Conservation (phyloP, 805 yeast genomes). For the Saturnispora bothae region DNA sequence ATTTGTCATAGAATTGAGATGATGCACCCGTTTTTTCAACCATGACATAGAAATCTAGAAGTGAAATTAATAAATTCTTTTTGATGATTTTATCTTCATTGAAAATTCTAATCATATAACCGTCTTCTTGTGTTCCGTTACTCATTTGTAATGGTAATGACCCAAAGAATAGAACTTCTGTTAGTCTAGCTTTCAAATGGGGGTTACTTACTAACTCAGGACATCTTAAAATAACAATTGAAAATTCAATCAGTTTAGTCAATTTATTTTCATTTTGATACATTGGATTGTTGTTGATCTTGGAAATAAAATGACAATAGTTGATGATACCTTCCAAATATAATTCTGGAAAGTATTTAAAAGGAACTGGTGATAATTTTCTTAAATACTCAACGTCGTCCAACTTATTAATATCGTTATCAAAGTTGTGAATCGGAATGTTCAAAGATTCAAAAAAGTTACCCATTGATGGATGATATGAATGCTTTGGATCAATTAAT, state of each 20-base stretch:
- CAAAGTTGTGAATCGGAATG: slow-evolving; percentile 49
- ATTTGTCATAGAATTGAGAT: slow-evolving; percentile 92
- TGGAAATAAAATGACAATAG: slow-evolving; percentile 53
- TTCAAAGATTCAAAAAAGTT: slow-evolving; percentile 22
- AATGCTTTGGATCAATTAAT: slow-evolving; percentile 61
- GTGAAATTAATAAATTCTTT: slow-evolving; percentile 64
- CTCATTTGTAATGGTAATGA: slow-evolving; percentile 37
- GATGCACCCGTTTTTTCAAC: slow-evolving; percentile 95
- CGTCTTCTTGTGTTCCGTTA: slow-evolving; percentile 44
- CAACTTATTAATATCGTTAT: slow-evolving; percentile 54
- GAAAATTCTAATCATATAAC: slow-evolving; percentile 61
- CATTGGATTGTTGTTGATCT: slow-evolving; percentile 48
- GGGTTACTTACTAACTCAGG: slow-evolving; percentile 86
- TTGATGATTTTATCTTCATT: slow-evolving; percentile 51
- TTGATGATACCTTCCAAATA: slow-evolving; percentile 72
- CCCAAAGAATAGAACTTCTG: slow-evolving; percentile 73
- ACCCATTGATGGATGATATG: slow-evolving; percentile 37
- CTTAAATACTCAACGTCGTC: slow-evolving; percentile 68
- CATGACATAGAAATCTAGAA: slow-evolving; percentile 84
- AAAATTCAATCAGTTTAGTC: slow-evolving; percentile 53
- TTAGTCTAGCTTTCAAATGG: slow-evolving; percentile 76
- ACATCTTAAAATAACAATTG: slow-evolving; percentile 67
- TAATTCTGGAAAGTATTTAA: slow-evolving; percentile 79
- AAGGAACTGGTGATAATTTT: slow-evolving; percentile 58
- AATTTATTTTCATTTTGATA: slow-evolving; percentile 41